Percentiles rank a stretch among this genome's conserved stretches.
These are phyloP conservation scores for Stachybotrys chartarum DNA, from an alignment of 2,329 filamentous ascomycete species.

Conservation along the genomic window DNA sequence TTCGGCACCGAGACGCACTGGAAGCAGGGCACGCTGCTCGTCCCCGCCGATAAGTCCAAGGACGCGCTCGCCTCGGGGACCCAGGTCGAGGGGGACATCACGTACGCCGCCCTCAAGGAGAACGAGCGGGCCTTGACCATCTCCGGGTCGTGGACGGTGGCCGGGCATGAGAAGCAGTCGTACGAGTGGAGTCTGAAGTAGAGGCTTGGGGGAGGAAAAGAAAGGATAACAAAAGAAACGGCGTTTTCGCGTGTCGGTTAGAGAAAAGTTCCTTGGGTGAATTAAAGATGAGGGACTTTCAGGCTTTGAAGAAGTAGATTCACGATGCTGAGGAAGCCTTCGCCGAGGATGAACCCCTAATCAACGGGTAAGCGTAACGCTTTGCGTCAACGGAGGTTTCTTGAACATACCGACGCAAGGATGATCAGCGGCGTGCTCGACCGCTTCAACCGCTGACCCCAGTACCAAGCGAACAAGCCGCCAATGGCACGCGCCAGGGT, in stretches of 20 bases:
- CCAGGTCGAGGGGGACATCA: slow-evolving; percentile 58
- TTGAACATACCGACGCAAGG: slow-evolving; percentile 58
- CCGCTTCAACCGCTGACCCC: slow-evolving; percentile 49
- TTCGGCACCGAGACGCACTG: slow-evolving; percentile 75
- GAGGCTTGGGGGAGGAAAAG: background rate
- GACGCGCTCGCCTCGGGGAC: slow-evolving; percentile 43
- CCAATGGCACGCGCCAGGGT: slow-evolving; percentile 83
- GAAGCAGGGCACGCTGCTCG: slow-evolving; percentile 74
- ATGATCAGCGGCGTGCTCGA: slow-evolving; percentile 75
- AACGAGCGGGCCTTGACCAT: slow-evolving; percentile 65
- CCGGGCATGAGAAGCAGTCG: slow-evolving; percentile 29
- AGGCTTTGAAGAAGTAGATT: slow-evolving; percentile 78
- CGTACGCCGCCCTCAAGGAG: slow-evolving; percentile 61
- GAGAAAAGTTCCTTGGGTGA: background rate
- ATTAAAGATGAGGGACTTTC: slow-evolving; percentile 63
- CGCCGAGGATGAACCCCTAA: slow-evolving; percentile 81
- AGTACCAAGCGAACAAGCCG: slow-evolving; percentile 69
- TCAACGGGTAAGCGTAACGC: slow-evolving; percentile 2
- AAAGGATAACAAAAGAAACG: background rate
- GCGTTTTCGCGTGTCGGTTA: background rate
- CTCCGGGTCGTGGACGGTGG: slow-evolving; percentile 52
- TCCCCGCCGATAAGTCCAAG: slow-evolving; percentile 48
- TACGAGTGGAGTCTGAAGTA: slow-evolving; percentile 47
- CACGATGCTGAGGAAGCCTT: slow-evolving; percentile 85
- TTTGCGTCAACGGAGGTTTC: too few species aligned